Conservation (phyloP, 139 green algal species). For the Monoraphidium neglectum region DNA sequence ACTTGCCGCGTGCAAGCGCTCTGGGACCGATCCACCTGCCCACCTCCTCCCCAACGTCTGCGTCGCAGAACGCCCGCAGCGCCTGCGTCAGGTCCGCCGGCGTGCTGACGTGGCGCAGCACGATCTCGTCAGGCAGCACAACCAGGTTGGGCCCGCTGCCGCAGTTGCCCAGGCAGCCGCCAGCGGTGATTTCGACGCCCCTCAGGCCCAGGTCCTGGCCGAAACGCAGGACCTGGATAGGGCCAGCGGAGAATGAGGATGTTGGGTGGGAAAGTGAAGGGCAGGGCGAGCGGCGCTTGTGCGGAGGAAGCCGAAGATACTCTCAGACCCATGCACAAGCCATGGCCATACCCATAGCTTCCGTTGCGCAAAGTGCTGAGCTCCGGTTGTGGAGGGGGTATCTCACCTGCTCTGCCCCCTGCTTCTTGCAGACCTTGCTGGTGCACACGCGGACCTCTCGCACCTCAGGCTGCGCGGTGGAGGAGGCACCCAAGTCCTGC, state of each 20-base stretch:
- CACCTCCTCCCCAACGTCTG: background rate
- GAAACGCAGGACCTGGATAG: conserved; percentile 27
- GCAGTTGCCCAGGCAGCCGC: conserved; percentile 53
- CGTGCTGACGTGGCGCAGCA: conserved; percentile 56
- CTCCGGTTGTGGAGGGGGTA: no score
- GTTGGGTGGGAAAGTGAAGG: no score
- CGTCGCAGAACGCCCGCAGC: background rate
- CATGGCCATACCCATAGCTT: no score
- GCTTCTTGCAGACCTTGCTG: conserved; percentile 56
- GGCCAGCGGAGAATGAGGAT: no score
- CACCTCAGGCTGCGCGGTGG: conserved; percentile 5
- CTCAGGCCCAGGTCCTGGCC: conserved; percentile 43
- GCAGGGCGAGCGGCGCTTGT: no score
- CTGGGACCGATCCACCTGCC: no score
- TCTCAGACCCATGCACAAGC: no score
- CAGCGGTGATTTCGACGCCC: conserved; percentile 27
- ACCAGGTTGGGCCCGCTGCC: conserved; percentile 67
- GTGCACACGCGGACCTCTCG: conserved; percentile 44
- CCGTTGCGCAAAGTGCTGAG: no score
- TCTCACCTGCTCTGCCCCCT: conserved; percentile 49
- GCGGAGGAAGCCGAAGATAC: no score
- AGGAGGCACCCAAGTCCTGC: no score
- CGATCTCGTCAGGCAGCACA: conserved; percentile 39
- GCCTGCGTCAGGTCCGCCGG: conserved; percentile 37
- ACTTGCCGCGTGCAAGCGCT: no score